Conservation (phyloP, 129 eudicot genomes). For the Cynara cardunculus region DNA sequence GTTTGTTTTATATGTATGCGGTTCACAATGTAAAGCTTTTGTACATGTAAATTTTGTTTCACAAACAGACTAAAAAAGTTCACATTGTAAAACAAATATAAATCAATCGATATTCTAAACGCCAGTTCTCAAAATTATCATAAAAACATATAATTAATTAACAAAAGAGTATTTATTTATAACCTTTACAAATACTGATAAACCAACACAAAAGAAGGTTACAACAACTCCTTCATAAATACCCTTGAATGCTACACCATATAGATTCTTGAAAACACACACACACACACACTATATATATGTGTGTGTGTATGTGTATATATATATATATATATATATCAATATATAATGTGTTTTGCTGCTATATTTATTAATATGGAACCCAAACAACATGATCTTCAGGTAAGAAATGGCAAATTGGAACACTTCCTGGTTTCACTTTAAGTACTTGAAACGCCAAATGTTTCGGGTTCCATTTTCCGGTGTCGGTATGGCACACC, state of each 20-base stretch:
- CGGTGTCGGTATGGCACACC: constrained; percentile 37
- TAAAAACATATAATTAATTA: not conserved
- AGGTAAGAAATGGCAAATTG: constrained; percentile 73
- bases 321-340: no score
- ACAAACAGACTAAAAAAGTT: no score
- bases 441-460: constrained; percentile 67
- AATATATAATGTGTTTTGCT: not conserved
- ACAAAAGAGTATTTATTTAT: constrained; percentile 6
- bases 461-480: constrained; percentile 61
- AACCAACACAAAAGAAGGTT: not conserved
- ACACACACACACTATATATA: constrained; percentile 7
- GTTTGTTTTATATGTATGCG: no score
- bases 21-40: no score
- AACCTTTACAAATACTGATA: constrained; percentile 1
- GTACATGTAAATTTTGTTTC: no score
- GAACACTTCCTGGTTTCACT: constrained; percentile 67
- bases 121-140: no score
- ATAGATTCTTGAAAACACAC: constrained; percentile 9
- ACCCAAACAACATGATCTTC: constrained; percentile 77
- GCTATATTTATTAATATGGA: constrained; percentile 25
- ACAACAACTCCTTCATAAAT: not conserved
- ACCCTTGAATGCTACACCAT: constrained; percentile 14
- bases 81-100: no score
- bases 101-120: no score
- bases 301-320: no score